Base-by-base conservation (phyloP, 345 rosid genomes). In the Populus nigra region DNA sequence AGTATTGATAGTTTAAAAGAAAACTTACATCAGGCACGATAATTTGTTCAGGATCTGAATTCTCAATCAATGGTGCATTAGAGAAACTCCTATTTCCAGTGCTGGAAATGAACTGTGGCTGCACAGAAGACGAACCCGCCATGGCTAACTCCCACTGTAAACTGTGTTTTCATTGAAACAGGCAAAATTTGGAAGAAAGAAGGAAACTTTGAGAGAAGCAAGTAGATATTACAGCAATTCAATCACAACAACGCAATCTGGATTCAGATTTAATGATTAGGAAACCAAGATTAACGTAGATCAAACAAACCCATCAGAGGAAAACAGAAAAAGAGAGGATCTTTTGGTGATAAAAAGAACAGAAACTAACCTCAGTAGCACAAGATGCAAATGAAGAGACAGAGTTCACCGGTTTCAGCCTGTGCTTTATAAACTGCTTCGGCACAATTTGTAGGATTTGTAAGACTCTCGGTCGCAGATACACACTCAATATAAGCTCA, bases 21-120 rank as follows among this genome's bases (percentile, higher is more conserved):
- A 36, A 59, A 75, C 87, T 79, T 84, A 94, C 98, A 79, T 95
- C 97, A 1, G 99, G 84, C 49, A 95, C 93, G 27, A 93, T 86
- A 69, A 95, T 91, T 80, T 91, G 96, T 71, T 90, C 78, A 43
- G 80, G 27, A 49, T 89, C 91, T 5, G 86, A 63, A 83, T 82
- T 79, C 2, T 88, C 87, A 74, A 91, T 91, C 72, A 95, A 83
- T 0, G 99, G 99, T 23, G 91, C 82, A 80, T 84, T 85, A 29
- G 96, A 88, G 76, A 79, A 90, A 79, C 91, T 87, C 83, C 83
- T 79, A 45, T 80, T 89, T 35, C 94, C 97, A 18, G 86, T 78
- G 77, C 95, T 84, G 7, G 90, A 79, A 20, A 94, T 91, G 90
- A 94, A 94, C 86, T 94, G 98, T 4, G 98, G 89, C 55, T 77